Evolutionary conservation across 1,284 basidiomycete genomes (phyloP), one percentile per base, ranked within the genome.

Genomic region (Cryptococcus sp.): DNA sequence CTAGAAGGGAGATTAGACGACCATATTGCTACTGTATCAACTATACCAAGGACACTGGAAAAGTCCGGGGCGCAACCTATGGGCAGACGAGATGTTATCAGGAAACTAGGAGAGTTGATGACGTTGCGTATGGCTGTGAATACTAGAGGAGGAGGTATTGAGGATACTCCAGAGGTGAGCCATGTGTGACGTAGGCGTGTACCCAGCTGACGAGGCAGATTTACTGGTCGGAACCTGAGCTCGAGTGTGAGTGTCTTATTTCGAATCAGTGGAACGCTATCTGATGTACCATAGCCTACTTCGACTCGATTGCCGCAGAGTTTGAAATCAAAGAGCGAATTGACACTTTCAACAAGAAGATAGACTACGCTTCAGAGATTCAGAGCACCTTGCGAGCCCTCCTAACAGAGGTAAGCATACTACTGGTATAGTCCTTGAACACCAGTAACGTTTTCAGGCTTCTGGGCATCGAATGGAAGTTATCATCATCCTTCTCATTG

Each of bases 331-430:
- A 84, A 66, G 79, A 84, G 38, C 83, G 91, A 33, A 89, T 89
- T 3, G 82, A 84, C 37, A 84, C 86, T 0, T 83, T 94, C 53
- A 94, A 94, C 71, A 88, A 90, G 67, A 94, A 94, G 71, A 91
- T 94, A 57, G 92, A 90, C 11, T 94, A 95, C 74, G 90, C 91
- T 6, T 87, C 88, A 11, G 91, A 95, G 79, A 85, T 86, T 35
- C 73, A 81, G 58, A 67, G 63, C 49, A 72, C 71, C 4, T 79
- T 92, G 35, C 80, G 88, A 46, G 86, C 89, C 57, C 79, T 91
- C 1, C 78, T 91, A 10, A 88, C 88, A 0, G 88, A 90, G 81
- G 86, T 86, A 67, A 49, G 54, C 34, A 8, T 14, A 8, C 6
- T 14, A 49, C 23, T n/a, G 5, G 75, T 55, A 13, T 51, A 41